These are phyloP conservation scores for Helminthosporium solani DNA, from an alignment of 2,329 filamentous ascomycete genomes.

Conservation along the genomic window DNA sequence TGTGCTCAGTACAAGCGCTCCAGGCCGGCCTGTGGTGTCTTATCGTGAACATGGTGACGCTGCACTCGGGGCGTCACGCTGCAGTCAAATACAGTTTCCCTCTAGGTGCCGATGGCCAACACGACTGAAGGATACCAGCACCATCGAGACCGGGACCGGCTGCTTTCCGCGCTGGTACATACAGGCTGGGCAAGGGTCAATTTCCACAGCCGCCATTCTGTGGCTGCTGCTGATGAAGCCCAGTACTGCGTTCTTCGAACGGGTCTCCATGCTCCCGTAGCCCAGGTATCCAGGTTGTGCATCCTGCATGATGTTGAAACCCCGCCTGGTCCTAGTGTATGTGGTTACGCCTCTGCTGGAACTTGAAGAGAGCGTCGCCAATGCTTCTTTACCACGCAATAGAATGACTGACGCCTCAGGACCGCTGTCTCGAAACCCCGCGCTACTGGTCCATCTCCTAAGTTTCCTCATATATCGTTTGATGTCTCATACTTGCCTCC, in stretches of 20 bases:
- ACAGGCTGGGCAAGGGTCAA: constrained; percentile 19
- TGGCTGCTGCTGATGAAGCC: constrained; percentile 17
- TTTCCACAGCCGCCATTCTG: constrained; percentile 22
- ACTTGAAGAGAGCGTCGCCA: constrained; percentile 25
- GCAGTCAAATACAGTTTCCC: too few relatives aligned
- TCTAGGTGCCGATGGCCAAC: too few relatives aligned
- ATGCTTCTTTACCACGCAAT: constrained; percentile 31
- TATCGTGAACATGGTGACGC: background rate
- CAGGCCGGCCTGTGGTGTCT: background rate
- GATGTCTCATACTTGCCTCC: constrained; percentile 41
- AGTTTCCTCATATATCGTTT: constrained; percentile 44
- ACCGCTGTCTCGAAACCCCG: constrained; percentile 42
- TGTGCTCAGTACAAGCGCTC: constrained; percentile 20
- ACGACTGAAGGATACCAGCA: background rate
- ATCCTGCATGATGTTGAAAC: constrained; percentile 42
- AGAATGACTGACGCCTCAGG: constrained; percentile 41
- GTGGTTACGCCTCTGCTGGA: constrained; percentile 30
- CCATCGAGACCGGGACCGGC: background rate
- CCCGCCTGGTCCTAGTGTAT: constrained; percentile 32
- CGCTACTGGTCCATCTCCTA: constrained; percentile 32
- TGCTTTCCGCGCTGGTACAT: constrained; percentile 10
- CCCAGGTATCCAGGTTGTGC: constrained; percentile 26
- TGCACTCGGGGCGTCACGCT: background rate
- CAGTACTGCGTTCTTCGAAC: constrained; percentile 23
- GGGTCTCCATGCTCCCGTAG: constrained; percentile 37